Evolutionary conservation across 2,329 filamentous ascomycete genomes (phyloP), one percentile per base, ranked within the genome.

Genomic region (Fusarium sp.): DNA sequence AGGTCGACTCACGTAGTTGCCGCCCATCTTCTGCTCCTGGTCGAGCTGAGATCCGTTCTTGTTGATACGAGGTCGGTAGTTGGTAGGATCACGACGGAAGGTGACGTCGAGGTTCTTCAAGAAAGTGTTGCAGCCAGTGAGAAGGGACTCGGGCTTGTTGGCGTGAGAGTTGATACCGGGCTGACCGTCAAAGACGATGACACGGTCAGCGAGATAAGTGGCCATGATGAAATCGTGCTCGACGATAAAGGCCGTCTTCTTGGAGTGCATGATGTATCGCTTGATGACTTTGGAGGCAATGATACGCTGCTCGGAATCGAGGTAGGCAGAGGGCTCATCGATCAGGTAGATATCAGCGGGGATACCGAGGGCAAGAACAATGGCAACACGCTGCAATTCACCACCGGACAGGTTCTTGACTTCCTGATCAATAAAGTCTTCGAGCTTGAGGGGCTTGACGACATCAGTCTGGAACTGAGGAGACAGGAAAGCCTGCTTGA

Each of bases 221-320:
- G 89, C 90, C 95, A 98, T 98, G 87, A 98, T 98, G 87, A 99
- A 98, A 89, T 99, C 96, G 93, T 99, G 96, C 91, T 99, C 96
- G 82, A 99, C 96, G 77, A 99, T 92, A 83, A 99, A 99, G 59
- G 96, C 96, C 1, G 96, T 99, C 91, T 98, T 98, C 92, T 98
- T 98, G 79, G 95, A 92, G 88, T 99, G 96, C 96, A 99, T 99
- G 85, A 99, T 99, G 89, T 97, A 99, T 76, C 96, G 93, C 89
- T 99, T 99, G 87, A 99, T 99, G 82, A 99, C 97, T 81, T 95
- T 93, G 53, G 96, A 93, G 71, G 95, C 96, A 79, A 99, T 92
- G 81, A 99, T 98, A 93, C 96, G 96, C 86, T 99, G 96, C 86
- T 99, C 96, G 58, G 96, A 98, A 84, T 99, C 96, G 67, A 99